Evolutionary conservation across 805 yeast species (phyloP), one percentile per base, ranked within the genome.

Genomic region (Dipodascus geniculatus): DNA sequence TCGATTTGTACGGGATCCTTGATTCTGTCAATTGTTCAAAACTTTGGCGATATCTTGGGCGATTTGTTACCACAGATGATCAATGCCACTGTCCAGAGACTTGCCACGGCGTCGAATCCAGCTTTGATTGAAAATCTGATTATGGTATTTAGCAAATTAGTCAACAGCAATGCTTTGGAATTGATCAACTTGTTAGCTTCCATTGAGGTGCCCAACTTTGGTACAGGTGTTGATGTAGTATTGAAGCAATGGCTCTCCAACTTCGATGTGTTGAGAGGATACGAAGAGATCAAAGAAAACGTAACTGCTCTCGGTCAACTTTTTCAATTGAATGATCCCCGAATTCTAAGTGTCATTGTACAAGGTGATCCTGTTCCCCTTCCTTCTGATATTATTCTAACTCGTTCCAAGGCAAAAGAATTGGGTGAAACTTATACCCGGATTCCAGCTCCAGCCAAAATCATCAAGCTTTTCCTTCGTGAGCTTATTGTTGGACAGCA

Each of bases 191-290:
- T 87, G 54, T 74, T 91, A 51, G 69, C 73, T 20, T 67, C 68
- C 6, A 69, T 78, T 54, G 60, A 51, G 23, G 23, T 58, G 28
- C 60, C 23, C 23, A 57, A 50, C 1, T 54, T 42, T 2, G 35
- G 56, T 1, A 61, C 73, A 23, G 83, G 85, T 0, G 70, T 89
- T 8, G 70, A 71, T 22, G 67, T 76, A 2, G 79, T 87, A 1
- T 65, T 91, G 51, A 82, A 83, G 1, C 82, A 85, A 51, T 93
- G 98, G 98, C 76, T 91, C 50, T 80, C 79, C 23, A 77, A 87
- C 1, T 90, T 87, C 67, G 91, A 87, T 60, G 80, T 83, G 1
- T 78, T 90, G 42, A 74, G 91, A 56, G 96, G 97, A 0, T 81
- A 76, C 54, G 85, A 81, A 23, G 80, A 80, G 55, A 87, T 90